Conservation (phyloP, 225 moss, liverwort and hornwort species). For the Marchantia polymorpha region DNA sequence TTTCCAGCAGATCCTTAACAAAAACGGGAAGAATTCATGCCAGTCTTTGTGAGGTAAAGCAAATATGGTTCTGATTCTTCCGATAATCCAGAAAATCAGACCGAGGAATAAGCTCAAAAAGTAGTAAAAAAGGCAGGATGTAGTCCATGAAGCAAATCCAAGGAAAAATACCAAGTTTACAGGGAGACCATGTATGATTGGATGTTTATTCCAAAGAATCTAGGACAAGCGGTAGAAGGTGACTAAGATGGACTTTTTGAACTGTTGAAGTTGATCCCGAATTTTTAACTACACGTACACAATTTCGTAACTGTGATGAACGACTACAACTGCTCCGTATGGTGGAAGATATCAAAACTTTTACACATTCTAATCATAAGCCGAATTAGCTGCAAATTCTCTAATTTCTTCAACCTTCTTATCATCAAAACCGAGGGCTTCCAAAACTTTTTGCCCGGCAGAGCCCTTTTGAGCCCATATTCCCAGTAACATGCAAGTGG, state of each 20-base stretch:
- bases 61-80: too few species aligned
- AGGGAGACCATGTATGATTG: not conserved
- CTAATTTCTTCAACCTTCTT: conserved; percentile 68
- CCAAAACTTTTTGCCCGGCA: conserved; percentile 81
- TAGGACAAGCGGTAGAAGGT: not conserved
- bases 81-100: too few species aligned
- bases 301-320: not conserved
- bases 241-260: not conserved
- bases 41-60: too few species aligned
- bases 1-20: too few species aligned
- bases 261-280: not conserved
- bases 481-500: conserved; percentile 78
- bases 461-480: conserved; percentile 90
- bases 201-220: conserved; percentile 21
- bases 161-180: too few species aligned
- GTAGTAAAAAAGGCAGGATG: too few species aligned
- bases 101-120: too few species aligned
- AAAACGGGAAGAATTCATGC: too few species aligned
- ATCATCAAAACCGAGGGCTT: conserved; percentile 74
- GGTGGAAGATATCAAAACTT: not conserved
- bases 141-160: too few species aligned
- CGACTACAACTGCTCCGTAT: not conserved
- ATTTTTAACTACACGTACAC: conserved; percentile 13
- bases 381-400: conserved; percentile 52
- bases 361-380: conserved; percentile 30